phyloP scores from a whole-genome alignment of 2,329 filamentous ascomycete species.

The Penicillium sp. region DNA sequence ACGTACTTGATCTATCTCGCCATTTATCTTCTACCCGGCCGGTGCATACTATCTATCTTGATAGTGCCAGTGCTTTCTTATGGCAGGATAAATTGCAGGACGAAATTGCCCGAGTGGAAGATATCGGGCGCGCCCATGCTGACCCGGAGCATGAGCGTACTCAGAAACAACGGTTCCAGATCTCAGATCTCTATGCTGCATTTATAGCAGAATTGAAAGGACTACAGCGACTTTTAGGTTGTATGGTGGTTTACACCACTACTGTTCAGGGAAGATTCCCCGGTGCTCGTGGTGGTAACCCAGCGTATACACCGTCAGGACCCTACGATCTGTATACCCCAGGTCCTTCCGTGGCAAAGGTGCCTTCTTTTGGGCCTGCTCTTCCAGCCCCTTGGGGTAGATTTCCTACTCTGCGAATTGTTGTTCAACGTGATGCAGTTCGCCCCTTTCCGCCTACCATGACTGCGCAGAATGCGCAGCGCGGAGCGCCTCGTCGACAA shows the following conservation, averaged over 20 bases:
- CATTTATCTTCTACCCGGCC: too few species aligned
- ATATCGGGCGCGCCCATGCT: constrained; percentile 26
- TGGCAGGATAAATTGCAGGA: constrained; percentile 44
- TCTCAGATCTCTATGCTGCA: constrained; percentile 27
- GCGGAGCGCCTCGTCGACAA: too few species aligned
- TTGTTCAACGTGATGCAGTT: constrained; percentile 30
- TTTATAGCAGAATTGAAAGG: constrained; percentile 26
- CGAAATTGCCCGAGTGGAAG: constrained; percentile 35
- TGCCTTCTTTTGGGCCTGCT: constrained; percentile 27
- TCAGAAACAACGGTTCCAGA: constrained; percentile 23
- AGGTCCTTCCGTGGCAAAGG: too few species aligned
- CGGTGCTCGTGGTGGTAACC: too few species aligned
- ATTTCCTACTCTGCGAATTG: constrained; percentile 32
- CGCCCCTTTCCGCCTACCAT: constrained; percentile 30
- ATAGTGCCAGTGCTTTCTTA: constrained; percentile 49
- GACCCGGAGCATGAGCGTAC: constrained; percentile 23
- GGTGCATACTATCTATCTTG: too few species aligned
- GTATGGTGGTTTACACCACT: too few species aligned
- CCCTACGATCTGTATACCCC: too few species aligned
- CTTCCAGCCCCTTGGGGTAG: constrained; percentile 34
- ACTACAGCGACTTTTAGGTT: too few species aligned
- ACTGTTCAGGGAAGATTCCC: too few species aligned
- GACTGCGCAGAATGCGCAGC: constrained; percentile 26
- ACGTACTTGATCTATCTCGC: constrained; percentile 40
- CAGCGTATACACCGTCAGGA: too few species aligned